Evolutionary conservation across 768 basidiomycete species (phyloP), one percentile per base, ranked within the genome.

Genomic region (Tephrocybe sp.): DNA sequence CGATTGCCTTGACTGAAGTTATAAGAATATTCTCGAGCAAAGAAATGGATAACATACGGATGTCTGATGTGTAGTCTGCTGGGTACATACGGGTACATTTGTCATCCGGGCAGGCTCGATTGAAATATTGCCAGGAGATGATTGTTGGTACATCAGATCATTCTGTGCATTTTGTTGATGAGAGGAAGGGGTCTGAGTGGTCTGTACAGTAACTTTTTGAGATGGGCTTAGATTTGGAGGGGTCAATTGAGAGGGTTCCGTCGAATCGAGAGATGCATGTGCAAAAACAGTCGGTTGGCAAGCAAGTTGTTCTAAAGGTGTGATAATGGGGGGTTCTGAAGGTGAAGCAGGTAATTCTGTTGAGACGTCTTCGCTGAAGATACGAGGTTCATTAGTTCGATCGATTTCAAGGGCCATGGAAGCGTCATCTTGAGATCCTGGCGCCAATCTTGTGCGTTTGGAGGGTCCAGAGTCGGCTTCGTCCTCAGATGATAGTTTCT

Each of bases 61-160:
- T 30, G 50, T 11, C 40, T 9, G 36, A 25, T 43, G 25, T 21
- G 23, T 36, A 15, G 51, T 38, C 20, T 43, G 44, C 24, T 51
- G 42, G 6, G 45, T 37, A 23, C 48, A 25, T 6, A 51, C 53
- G 9, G 25, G 38, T 48, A 30, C 52, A 37, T 49, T 54, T 48
- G n/a, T 45, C 41, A 54, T 40, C 12, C 58, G 53, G 25, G 46
- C 42, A 20, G 59, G 56, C 44, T 62, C 58, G 45, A 59, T 62
- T n/a, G 57, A 50, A 38, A 46, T 42, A 30, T 12, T 30, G 15
- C 48, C 24, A 18, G n/a, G n/a, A 4, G 34, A 15, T 4, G n/a
- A 5, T 5, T 36, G 34, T 12, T 6, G 6, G 5, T 7, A 15
- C 34, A 12, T 9, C n/a, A 17, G 20, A n/a, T 42, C n/a, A 18